A percentile compares a stretch with the other conserved stretches of the same genome.
Conservation (phyloP, 495 filamentous ascomycete genomes). For the Pseudoneurospora amorphoporcata region DNA sequence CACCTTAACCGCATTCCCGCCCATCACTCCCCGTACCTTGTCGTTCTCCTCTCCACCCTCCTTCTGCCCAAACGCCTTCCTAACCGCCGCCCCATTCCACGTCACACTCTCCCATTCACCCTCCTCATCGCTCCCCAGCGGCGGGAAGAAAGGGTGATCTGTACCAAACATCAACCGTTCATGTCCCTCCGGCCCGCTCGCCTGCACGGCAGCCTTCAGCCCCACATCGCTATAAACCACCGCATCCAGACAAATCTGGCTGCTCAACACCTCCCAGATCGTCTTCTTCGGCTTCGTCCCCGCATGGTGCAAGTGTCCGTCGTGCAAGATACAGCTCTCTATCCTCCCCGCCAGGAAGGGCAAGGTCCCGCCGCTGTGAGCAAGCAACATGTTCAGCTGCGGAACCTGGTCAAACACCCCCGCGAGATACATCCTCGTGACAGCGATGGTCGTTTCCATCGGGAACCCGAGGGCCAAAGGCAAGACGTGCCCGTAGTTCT, state of each 20-base stretch:
- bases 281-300: slow-evolving; percentile 32
- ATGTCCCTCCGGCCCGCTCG: slow-evolving; percentile 49
- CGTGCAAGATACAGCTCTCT: slow-evolving; percentile 80
- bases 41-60: slow-evolving; percentile 28
- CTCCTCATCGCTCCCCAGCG: slow-evolving; percentile 47
- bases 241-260: slow-evolving; percentile 87
- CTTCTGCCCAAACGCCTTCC: slow-evolving; percentile 37
- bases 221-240: slow-evolving; percentile 71
- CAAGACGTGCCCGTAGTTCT: slow-evolving; percentile 72
- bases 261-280: slow-evolving; percentile 71
- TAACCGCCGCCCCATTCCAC: slow-evolving; percentile 64
- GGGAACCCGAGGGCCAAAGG: slow-evolving; percentile 84
- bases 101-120: slow-evolving; percentile 75
- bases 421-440: slow-evolving; percentile 74
- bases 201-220: slow-evolving; percentile 60
- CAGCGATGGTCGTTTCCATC: slow-evolving; percentile 85
- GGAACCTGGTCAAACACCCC: slow-evolving; percentile 77
- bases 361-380: slow-evolving; percentile 80
- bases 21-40: slow-evolving; percentile 45
- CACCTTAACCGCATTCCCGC: slow-evolving; percentile 59
- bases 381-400: slow-evolving; percentile 62
- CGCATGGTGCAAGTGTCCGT: slow-evolving; percentile 50
- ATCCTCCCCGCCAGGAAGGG: slow-evolving; percentile 85
- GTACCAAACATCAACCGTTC: slow-evolving; percentile 78
- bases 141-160: slow-evolving; percentile 94